Base-by-base conservation (phyloP, 345 rosid genomes). In the Pseudoturritis turrita region DNA sequence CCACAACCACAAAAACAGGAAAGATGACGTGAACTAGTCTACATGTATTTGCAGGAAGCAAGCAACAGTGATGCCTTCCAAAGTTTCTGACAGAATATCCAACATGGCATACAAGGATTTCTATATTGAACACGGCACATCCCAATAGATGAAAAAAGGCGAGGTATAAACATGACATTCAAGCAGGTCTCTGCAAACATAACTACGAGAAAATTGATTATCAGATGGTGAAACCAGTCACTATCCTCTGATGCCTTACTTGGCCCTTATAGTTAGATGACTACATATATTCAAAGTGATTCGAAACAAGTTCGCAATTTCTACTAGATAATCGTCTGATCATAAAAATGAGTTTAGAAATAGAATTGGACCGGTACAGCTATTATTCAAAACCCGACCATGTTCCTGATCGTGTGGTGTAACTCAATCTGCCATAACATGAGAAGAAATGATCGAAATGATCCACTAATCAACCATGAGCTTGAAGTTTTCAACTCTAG, bases 401-500 rank as follows among this genome's bases (percentile, higher is more conserved):
- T 11, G 65, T 22, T 25, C 39, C 45, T 69, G 36, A 45, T 22
- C 3, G 45, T 57, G n/a, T 7, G 12, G 18, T 35, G 28, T 35
- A 23, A 17, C 46, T 10, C 26, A 45, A 70, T 36, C 13, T 22
- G 45, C 18, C 26, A 22, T 41, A 31, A 31, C 5, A 71, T 31
- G 59, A 15, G 45, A 10, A 55, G 7, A 23, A 39, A 25, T 15
- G 17, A 43, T 17, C 5, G 5, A 39, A 68, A 54, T 12, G 25
- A 57, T 23, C 9, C 36, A 35, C 26, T 37, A 14, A 56, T 18
- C 1, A 19, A 39, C 43, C 40, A 74, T 47, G 26, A 59, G 56
- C 55, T 22, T 43, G 7, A 60, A 40, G 7, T 35, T 74, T 36
- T 50, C n/a, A 74, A 40, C 62, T 58, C 56, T 67, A 53, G 50